Percentiles rank a stretch among this genome's conserved stretches.
phyloP scores from a whole-genome alignment of 176 grass and related monocot genomes.

The Musa troglodytarum region DNA sequence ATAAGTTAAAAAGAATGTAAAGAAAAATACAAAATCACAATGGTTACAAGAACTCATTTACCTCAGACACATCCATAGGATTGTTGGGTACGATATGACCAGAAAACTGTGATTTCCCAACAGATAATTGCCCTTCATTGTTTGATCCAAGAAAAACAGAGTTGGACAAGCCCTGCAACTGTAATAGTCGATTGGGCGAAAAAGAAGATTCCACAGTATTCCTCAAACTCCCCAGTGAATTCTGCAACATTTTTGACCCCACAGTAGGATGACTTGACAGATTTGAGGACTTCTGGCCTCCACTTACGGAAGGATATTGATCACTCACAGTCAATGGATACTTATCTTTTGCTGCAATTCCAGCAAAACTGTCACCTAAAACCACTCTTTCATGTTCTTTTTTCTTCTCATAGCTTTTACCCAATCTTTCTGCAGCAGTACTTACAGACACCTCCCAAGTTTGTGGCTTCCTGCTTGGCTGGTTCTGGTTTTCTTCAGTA shows the following conservation, averaged over 20 bases:
- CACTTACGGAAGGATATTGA: background rate
- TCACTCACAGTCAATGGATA: background rate
- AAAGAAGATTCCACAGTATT: background rate
- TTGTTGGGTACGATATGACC: background rate
- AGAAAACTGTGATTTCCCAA: slow-evolving; percentile 7
- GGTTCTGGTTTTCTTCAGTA: slow-evolving; percentile 11
- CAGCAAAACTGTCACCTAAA: slow-evolving; percentile 2
- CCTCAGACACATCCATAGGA: slow-evolving; percentile 10
- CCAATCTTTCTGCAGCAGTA: background rate
- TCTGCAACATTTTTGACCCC: slow-evolving; percentile 12
- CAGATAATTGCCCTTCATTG: background rate
- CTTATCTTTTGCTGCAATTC: background rate
- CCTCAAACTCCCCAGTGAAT: background rate
- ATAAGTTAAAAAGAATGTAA: too few species aligned
- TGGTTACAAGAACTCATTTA: background rate
- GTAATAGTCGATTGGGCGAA: background rate
- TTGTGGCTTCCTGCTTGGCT: background rate
- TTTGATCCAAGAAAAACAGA: slow-evolving; percentile 12
- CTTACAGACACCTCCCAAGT: slow-evolving; percentile 6
- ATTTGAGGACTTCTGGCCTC: background rate
- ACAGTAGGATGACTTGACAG: slow-evolving; percentile 9
- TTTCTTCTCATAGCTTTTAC: background rate
- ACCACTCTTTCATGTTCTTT: background rate
- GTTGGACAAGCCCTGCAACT: slow-evolving; percentile 5
- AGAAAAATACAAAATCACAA: background rate